Base-by-base conservation (phyloP, 441 rosid genomes). In the Mallotus repandus region DNA sequence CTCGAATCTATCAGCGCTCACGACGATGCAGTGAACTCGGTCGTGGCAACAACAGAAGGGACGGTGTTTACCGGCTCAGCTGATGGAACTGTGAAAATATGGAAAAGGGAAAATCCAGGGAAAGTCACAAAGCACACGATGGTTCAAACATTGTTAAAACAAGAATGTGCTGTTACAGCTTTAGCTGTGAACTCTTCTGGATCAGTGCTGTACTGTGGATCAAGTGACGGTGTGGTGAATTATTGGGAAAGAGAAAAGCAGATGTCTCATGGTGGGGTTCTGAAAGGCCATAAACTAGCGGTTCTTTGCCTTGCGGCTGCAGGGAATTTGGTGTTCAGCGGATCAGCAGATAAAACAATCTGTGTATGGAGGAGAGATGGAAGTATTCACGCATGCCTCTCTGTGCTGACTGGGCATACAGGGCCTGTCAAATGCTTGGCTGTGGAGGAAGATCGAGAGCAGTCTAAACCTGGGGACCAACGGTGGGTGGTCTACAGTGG, bases 391-490 rank as follows among this genome's bases (percentile, higher is more conserved):
- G 82, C 91, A 57, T 91, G 99, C 74, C 76, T 94, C 4, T 88
- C 94, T 7, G 92, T 92, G 63, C 85, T 92, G 70, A 90, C 90
- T 35, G 98, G 97, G 60, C 99, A 94, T 74, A 87, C 87, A 0
- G 98, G 97, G 13, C 98, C 99, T 3, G 98, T 94, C 41, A 94
- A 92, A 78, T 92, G 98, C 80, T 82, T 94, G 74, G 97, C 96
- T 0, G 86, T 81, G 63, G 94, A 86, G 78, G 82, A 79, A 72
- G 88, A 86, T 22, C 74, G 32, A 1, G 92, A 89, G 52, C 68
- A 79, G 9, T 58, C 81, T 19, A 73, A 66, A 18, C 50, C 58
- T 45, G 84, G 85, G 6, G 91, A 82, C 55, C 83, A 61, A 55
- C 70, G 86, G 76, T 89, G 96, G 97, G 72, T 83, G 18, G 85